These are phyloP conservation scores for Cinnamomum micranthum DNA, from an alignment of 164 flowering plant species.

Conservation along the genomic window DNA sequence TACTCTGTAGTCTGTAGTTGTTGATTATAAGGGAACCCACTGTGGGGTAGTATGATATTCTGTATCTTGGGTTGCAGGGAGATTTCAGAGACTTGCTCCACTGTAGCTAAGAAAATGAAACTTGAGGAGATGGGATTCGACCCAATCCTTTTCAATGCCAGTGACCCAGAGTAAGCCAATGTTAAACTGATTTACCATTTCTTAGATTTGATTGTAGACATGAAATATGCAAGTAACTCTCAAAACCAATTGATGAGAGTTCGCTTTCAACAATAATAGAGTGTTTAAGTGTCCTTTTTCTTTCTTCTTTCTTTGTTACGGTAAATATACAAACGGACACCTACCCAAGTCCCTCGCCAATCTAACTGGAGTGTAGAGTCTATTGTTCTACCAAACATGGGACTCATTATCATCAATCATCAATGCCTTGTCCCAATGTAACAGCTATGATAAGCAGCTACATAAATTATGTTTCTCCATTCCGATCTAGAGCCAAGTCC, in stretches of 20 bases:
- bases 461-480: too few relatives aligned
- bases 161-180: slow-evolving; percentile 56
- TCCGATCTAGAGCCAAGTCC: too few relatives aligned
- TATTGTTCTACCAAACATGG: too few relatives aligned
- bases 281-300: not conserved
- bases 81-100: slow-evolving; percentile 72
- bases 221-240: not conserved
- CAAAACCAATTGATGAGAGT: not conserved
- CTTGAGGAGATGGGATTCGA: slow-evolving; percentile 61
- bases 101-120: slow-evolving; percentile 46
- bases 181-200: not conserved
- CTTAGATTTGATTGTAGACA: not conserved
- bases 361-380: too few relatives aligned
- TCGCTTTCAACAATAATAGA: not conserved
- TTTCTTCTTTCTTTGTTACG: not conserved
- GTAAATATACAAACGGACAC: too few relatives aligned
- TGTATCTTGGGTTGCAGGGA: slow-evolving; percentile 35
- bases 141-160: slow-evolving; percentile 48
- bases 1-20: not conserved
- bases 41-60: not conserved
- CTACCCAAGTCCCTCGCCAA: too few relatives aligned
- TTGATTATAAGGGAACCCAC: not conserved
- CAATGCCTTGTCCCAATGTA: too few relatives aligned
- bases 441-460: too few relatives aligned
- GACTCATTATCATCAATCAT: too few relatives aligned